Conservation (phyloP, 2,329 filamentous ascomycete species). For the Stagonosporopsis cucurbitacearum region DNA sequence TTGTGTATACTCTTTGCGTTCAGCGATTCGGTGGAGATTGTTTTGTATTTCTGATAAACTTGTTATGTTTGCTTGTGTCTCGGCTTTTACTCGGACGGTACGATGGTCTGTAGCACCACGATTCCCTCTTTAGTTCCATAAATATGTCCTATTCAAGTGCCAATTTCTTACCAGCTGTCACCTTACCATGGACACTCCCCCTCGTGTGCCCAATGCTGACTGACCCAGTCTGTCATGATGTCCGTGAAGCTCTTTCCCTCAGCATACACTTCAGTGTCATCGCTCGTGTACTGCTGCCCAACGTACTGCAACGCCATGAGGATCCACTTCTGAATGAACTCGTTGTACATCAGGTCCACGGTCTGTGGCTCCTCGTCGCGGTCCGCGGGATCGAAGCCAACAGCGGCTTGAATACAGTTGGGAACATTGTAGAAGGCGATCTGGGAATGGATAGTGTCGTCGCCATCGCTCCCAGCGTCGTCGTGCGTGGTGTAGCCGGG, state of each 20-base stretch:
- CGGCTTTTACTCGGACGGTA: background rate
- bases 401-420: conserved; percentile 78
- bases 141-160: background rate
- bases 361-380: conserved; percentile 62
- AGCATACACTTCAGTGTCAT: conserved; percentile 61
- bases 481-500: conserved; percentile 91
- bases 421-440: conserved; percentile 80
- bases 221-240: conserved; percentile 66
- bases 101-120: background rate
- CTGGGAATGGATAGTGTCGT: conserved; percentile 82
- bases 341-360: conserved; percentile 89
- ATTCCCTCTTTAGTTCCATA: no score
- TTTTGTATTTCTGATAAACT: background rate
- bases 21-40: background rate
- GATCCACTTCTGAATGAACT: conserved; percentile 87
- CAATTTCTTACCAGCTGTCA: background rate
- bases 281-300: conserved; percentile 57
- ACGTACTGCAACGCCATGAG: conserved; percentile 73
- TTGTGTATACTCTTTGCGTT: conserved; percentile 5
- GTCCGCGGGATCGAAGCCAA: conserved; percentile 62
- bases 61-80: background rate
- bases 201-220: conserved; percentile 57
- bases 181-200: conserved; percentile 24
- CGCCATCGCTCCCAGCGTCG: conserved; percentile 81
- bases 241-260: conserved; percentile 62